Evolutionary conservation across 2,329 filamentous ascomycete species (phyloP).

Genomic region (Mycosphaerella sp.): DNA sequence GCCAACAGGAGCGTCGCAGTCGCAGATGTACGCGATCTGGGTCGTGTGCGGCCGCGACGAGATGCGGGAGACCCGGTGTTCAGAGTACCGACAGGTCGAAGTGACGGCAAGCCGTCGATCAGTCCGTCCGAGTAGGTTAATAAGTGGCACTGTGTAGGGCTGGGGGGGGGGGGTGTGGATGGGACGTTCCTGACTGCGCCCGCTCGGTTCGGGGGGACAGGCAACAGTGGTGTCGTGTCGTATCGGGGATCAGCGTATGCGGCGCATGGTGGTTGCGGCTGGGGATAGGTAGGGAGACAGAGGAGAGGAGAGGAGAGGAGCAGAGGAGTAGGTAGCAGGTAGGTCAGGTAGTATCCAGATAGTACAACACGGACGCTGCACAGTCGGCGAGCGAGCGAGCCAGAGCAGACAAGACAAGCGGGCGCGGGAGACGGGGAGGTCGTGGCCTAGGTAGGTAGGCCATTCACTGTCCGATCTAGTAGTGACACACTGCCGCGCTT

Average conservation of each 20-base stretch:
- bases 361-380: background rate
- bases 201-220: background rate
- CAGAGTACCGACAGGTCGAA: conserved; percentile 4
- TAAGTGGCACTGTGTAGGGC: background rate
- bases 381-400: background rate
- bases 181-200: background rate
- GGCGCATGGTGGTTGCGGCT: conserved; percentile 5
- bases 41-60: conserved; percentile 1
- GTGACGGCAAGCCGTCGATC: conserved; percentile 11
- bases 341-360: background rate
- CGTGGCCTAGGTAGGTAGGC: background rate
- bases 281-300: background rate
- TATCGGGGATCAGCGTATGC: conserved; percentile 1
- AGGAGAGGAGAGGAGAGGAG: background rate
- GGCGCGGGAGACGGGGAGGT: background rate
- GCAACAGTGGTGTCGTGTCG: background rate
- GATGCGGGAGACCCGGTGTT: conserved; percentile 7
- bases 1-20: background rate
- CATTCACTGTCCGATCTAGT: background rate
- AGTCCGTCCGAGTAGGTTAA: conserved; percentile 5
- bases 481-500: background rate
- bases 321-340: no score
- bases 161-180: background rate
- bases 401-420: background rate
- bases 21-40: background rate